Base-by-base conservation (phyloP, 1,284 basidiomycete genomes). In the Rhodotorula sp. region DNA sequence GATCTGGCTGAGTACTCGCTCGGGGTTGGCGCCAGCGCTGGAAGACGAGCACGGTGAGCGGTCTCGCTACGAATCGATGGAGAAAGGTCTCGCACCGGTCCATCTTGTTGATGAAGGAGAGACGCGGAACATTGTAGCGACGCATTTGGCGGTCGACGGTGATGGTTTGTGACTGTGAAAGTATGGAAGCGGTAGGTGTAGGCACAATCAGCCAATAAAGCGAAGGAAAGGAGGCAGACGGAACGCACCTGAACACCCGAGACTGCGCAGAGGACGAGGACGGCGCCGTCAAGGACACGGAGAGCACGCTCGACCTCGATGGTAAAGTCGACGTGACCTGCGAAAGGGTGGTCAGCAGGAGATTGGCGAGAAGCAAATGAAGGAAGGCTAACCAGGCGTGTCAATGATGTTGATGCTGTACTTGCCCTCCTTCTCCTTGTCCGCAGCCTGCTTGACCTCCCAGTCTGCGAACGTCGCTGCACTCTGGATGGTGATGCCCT, bases 51-150 rank as follows among this genome's bases (percentile, higher is more conserved):
- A 4, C 27, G 9, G n/a, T 52, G 19, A 71, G 36, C 6, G 27
- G n/a, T n/a, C 2, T 36, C n/a, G 4, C 27, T 11, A 15, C 29
- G 22, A 24, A 15, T 34, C 24, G 27, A 3, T 32, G 15, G 29
- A 30, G 7, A 20, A 27, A 6, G 4, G 22, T 24, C 46, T 75
- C 77, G 53, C 59, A 89, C 89, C 92, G 87, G 79, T 99, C 96
- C 96, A 99, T 99, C 83, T 99, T 99, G 84, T 99, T 99, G 80
- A 99, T 90, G 80, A 99, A 99, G 1, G 93, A 95, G 70, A 99
- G 86, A 63, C 96, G 86, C 67, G 96, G 96, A 70, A 99, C 93
- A 76, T 89, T 89, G 80, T 99, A 99, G 53, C 96, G 87, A 75
- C 91, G 86, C 96, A 99, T 99, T 84, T 99, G 96, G 74, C 96